Conservation (phyloP, 2,329 filamentous ascomycete genomes). For the Cladophialophora carrionii region DNA sequence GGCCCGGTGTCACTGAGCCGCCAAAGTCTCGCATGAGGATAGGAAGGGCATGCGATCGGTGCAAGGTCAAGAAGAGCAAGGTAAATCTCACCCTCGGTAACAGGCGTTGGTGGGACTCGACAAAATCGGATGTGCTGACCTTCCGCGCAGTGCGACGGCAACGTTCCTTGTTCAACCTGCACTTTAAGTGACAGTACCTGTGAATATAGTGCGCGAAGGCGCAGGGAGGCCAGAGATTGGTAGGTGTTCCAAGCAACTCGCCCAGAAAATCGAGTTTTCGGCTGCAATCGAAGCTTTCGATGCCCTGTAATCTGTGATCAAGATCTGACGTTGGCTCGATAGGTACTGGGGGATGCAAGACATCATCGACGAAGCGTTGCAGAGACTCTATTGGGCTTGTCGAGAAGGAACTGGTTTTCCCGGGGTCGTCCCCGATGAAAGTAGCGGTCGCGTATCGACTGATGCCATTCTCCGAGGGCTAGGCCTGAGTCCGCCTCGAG, state of each 20-base stretch:
- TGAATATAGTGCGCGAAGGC: constrained; percentile 31
- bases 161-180: constrained; percentile 29
- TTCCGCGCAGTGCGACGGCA: constrained; percentile 28
- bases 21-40: constrained; percentile 22
- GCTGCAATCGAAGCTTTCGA: neutral
- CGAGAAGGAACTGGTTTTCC: constrained; percentile 30
- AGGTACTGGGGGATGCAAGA: constrained; percentile 34
- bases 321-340: neutral
- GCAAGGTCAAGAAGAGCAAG: constrained; percentile 34
- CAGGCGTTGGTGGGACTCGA: neutral
- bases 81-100: constrained; percentile 7
- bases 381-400: constrained; percentile 34
- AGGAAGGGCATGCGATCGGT: constrained; percentile 33
- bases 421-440: constrained; percentile 31
- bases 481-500: constrained; percentile 26
- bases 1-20: constrained; percentile 15
- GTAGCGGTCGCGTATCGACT: constrained; percentile 29
- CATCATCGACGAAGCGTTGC: constrained; percentile 32
- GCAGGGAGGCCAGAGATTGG: constrained; percentile 34
- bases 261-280: neutral
- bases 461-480: constrained; percentile 33
- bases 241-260: constrained; percentile 12
- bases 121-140: constrained; percentile 12
- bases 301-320: neutral
- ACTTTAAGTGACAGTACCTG: constrained; percentile 29